Evolutionary conservation across 139 green algal species (phyloP).

Genomic region (Coccomyxa sp.): DNA sequence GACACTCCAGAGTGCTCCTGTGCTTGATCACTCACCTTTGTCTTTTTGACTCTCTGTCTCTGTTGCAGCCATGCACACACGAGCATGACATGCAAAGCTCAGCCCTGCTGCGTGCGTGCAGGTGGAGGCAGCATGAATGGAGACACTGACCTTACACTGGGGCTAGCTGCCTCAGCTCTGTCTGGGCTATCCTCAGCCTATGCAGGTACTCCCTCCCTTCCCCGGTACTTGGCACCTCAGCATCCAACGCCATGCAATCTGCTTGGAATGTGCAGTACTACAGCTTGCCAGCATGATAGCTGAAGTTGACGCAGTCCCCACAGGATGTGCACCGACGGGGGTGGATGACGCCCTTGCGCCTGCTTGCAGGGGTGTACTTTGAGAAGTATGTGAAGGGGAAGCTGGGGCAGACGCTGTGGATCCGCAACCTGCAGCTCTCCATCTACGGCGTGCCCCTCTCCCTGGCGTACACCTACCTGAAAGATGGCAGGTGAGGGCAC

Average conservation of each 20-base stretch:
- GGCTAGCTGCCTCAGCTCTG: constrained; percentile 40
- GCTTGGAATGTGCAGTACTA: neutral
- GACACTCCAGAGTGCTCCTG: too few relatives aligned
- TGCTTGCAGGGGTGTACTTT: constrained; percentile 45
- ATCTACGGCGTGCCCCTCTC: constrained; percentile 44
- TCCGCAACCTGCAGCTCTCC: constrained; percentile 53
- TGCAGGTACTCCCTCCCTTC: constrained; percentile 16
- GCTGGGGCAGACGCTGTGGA: constrained; percentile 31
- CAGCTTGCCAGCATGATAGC: too few relatives aligned
- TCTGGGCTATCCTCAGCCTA: constrained; percentile 52
- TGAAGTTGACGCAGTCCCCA: too few relatives aligned
- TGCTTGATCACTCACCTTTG: too few relatives aligned
- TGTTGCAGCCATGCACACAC: too few relatives aligned
- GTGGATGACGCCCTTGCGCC: neutral
- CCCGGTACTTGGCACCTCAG: neutral
- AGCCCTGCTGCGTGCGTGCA: neutral
- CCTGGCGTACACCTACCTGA: constrained; percentile 28
- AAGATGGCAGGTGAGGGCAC: constrained; percentile 27
- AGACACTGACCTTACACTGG: constrained; percentile 21
- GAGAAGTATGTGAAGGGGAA: constrained; percentile 59
- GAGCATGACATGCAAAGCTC: too few relatives aligned
- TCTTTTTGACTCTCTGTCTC: too few relatives aligned
- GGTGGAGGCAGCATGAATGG: neutral
- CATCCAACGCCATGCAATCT: neutral
- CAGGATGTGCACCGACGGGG: too few relatives aligned